Conservation (phyloP, 768 basidiomycete genomes). For the Steccherinum ochraceum region DNA sequence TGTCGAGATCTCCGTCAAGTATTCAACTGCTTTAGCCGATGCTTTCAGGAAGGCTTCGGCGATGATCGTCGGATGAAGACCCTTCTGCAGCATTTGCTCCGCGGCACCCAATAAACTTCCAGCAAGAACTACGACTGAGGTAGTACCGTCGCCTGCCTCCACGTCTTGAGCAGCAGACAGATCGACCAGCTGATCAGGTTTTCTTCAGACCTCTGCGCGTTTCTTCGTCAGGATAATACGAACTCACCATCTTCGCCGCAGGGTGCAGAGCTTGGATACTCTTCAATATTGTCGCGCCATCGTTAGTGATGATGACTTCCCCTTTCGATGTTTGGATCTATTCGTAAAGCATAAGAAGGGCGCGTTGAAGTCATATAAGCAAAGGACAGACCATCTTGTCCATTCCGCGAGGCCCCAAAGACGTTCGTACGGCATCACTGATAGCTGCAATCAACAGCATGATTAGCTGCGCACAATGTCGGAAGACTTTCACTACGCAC, state of each 20-base stretch:
- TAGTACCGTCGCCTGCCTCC: slow-evolving; percentile 98
- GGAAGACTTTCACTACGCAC: slow-evolving; percentile 31
- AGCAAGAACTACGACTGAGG: slow-evolving; percentile 93
- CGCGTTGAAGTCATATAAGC: not conserved
- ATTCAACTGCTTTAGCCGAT: slow-evolving; percentile 89
- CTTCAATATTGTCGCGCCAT: slow-evolving; percentile 96
- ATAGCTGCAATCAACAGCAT: slow-evolving; percentile 59
- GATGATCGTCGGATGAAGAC: slow-evolving; percentile 96
- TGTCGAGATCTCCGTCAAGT: slow-evolving; percentile 84
- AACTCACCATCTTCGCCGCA: slow-evolving; percentile 90
- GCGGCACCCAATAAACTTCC: slow-evolving; percentile 91
- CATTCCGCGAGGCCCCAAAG: slow-evolving; percentile 96
- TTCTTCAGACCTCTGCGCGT: not conserved
- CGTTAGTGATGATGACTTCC: slow-evolving; percentile 97
- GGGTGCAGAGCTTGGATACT: slow-evolving; percentile 96
- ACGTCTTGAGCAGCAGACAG: slow-evolving; percentile 96
- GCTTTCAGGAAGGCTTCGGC: slow-evolving; percentile 94
- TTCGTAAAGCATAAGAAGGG: not conserved
- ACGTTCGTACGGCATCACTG: slow-evolving; percentile 95
- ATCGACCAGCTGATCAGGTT: slow-evolving; percentile 75
- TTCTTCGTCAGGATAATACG: not conserved
- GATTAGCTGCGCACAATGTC: not conserved
- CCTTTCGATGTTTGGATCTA: slow-evolving; percentile 96
- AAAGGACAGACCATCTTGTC: slow-evolving; percentile 84
- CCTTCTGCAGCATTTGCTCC: slow-evolving; percentile 94